Evolutionary conservation across 768 basidiomycete species (phyloP).

Genomic region (Lentinula guzmanii): DNA sequence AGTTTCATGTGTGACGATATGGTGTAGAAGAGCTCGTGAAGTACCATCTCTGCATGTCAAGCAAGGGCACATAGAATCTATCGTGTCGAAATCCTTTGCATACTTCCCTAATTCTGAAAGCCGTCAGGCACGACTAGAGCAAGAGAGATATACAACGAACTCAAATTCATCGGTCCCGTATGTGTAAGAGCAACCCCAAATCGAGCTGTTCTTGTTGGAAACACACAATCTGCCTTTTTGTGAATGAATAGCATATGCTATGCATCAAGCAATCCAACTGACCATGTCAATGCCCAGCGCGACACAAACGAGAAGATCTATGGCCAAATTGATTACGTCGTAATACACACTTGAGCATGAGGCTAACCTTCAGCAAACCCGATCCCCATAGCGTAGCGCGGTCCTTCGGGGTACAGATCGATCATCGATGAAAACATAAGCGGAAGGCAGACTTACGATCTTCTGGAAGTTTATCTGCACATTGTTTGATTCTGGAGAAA

Average conservation of each 20-base stretch:
- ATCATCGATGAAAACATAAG: not conserved
- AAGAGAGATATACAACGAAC: constrained; percentile 30
- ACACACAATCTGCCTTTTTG: constrained; percentile 82
- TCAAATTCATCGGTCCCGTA: constrained; percentile 76
- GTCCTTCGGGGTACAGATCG: constrained; percentile 39
- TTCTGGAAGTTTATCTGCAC: constrained; percentile 69
- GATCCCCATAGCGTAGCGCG: constrained; percentile 89
- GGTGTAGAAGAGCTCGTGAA: constrained; percentile 71
- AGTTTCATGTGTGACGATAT: constrained; percentile 74
- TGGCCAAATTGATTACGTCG: not conserved
- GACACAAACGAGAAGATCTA: constrained; percentile 85
- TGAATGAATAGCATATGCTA: not conserved
- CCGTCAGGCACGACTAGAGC: not conserved
- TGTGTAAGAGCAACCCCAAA: constrained; percentile 88
- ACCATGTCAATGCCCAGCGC: constrained; percentile 95
- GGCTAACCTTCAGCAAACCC: constrained; percentile 82
- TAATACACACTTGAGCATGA: not conserved
- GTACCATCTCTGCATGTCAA: constrained; percentile 71
- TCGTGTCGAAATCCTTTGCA: constrained; percentile 59
- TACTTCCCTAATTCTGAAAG: constrained; percentile 61
- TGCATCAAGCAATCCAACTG: constrained; percentile 7
- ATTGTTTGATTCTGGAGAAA: constrained; percentile 64
- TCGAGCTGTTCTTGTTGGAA: constrained; percentile 86
- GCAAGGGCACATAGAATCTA: constrained; percentile 77
- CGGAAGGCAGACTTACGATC: constrained; percentile 50